Evolutionary conservation across 495 filamentous ascomycete genomes (phyloP).

Genomic region (Penicillium atrosanguineum): DNA sequence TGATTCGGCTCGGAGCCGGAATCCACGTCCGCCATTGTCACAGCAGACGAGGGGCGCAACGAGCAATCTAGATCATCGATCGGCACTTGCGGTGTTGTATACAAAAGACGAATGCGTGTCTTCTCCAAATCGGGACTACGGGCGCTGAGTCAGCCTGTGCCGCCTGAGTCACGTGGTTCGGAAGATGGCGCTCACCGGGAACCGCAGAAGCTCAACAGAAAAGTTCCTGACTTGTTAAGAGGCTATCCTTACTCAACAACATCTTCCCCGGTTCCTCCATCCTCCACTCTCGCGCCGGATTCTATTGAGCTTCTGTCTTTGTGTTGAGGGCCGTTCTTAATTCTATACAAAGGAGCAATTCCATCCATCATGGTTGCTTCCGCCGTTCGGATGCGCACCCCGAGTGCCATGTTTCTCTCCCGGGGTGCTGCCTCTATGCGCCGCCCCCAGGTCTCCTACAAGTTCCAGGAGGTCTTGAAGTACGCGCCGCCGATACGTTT

Average conservation of each 20-base stretch:
- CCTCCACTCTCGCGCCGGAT: slow-evolving; percentile 18
- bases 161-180: slow-evolving; percentile 21
- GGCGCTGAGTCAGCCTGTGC: slow-evolving; percentile 13
- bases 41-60: slow-evolving; percentile 38
- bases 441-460: slow-evolving; percentile 43
- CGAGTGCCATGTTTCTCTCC: slow-evolving; percentile 44
- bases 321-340: slow-evolving; percentile 29
- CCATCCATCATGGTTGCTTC: slow-evolving; percentile 44
- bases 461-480: slow-evolving; percentile 43
- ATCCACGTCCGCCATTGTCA: slow-evolving; percentile 47
- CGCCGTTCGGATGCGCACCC: slow-evolving; percentile 48
- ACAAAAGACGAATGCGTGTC: slow-evolving; percentile 21
- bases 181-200: slow-evolving; percentile 25
- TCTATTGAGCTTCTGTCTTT: slow-evolving; percentile 19
- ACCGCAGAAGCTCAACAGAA: slow-evolving; percentile 44
- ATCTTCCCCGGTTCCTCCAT: slow-evolving; percentile 25
- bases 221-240: slow-evolving; percentile 35
- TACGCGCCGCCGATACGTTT: slow-evolving; percentile 24
- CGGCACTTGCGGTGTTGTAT: slow-evolving; percentile 6
- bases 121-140: slow-evolving; percentile 27
- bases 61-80: slow-evolving; percentile 18
- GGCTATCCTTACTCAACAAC: slow-evolving; percentile 31
- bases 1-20: slow-evolving; percentile 37
- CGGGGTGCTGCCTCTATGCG: slow-evolving; percentile 43
- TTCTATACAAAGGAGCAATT: slow-evolving; percentile 27